Evolutionary conservation across 192 early-diverging fungal genomes (phyloP).

Genomic region (Entophlyctis luteolus): DNA sequence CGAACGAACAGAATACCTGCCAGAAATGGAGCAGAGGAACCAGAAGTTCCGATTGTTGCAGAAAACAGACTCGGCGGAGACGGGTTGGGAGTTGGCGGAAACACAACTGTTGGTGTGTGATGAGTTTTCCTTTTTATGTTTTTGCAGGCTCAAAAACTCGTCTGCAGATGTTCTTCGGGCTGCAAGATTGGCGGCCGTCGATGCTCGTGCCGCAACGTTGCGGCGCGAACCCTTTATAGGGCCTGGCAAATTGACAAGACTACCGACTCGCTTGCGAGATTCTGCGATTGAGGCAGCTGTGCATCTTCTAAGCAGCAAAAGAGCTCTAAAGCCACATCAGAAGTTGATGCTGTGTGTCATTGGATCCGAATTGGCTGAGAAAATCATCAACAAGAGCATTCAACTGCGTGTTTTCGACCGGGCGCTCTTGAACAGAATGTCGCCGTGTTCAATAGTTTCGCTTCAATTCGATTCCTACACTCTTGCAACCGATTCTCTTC

Average conservation of each 20-base stretch:
- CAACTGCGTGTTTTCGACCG: conserved; percentile 10
- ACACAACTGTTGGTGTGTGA: too few species aligned
- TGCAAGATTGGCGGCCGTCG: background rate
- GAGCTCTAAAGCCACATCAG: background rate
- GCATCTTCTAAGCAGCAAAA: background rate
- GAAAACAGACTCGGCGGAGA: too few species aligned
- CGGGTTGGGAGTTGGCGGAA: too few species aligned
- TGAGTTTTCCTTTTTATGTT: too few species aligned
- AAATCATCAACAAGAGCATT: background rate
- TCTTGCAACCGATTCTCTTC: conserved; percentile 30
- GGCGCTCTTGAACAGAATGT: conserved; percentile 10
- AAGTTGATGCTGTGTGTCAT: background rate
- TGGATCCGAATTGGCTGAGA: conserved; percentile 2
- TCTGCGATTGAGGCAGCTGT: background rate
- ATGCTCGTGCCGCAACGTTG: background rate
- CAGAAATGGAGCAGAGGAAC: too few species aligned
- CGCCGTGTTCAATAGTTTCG: background rate
- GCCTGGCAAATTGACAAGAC: too few species aligned
- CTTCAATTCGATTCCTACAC: conserved; percentile 23
- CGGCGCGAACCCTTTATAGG: background rate
- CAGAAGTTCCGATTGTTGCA: too few species aligned
- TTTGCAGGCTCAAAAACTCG: too few species aligned
- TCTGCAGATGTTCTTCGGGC: background rate
- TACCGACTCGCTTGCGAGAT: background rate
- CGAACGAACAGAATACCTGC: too few species aligned